These are phyloP conservation scores for Chrysopogon serrulatus DNA, from an alignment of 176 grass and related monocot species.

Conservation along the genomic window DNA sequence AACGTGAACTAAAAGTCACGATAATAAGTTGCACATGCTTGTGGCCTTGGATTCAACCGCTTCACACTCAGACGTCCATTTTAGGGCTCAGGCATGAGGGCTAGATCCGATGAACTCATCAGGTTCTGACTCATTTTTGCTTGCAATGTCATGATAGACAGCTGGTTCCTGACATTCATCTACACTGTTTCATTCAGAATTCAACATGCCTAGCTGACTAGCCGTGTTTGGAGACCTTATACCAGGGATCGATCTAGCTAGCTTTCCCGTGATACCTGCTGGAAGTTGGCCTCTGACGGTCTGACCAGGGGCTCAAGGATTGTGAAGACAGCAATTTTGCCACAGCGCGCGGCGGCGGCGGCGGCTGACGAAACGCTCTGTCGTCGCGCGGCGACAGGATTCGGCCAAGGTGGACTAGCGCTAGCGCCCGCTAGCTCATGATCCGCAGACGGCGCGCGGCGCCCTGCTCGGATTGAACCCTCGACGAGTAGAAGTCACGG, in stretches of 20 bases:
- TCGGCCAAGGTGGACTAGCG: background rate
- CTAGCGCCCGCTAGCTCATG: background rate
- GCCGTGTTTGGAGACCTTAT: background rate
- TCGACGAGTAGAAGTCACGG: background rate
- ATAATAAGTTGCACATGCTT: slow-evolving; percentile 1
- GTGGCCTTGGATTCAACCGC: background rate
- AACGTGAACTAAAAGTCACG: background rate
- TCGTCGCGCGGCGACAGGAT: background rate
- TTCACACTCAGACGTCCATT: background rate
- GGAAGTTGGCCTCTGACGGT: background rate
- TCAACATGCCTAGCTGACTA: background rate
- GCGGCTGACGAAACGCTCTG: background rate
- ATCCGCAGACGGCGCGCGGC: background rate
- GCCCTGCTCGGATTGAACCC: background rate
- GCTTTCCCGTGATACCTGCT: background rate
- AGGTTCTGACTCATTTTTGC: background rate
- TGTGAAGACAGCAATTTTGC: background rate
- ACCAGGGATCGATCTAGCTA: background rate
- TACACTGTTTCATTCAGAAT: background rate
- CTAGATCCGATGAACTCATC: background rate
- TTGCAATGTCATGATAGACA: background rate
- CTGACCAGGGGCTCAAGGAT: background rate
- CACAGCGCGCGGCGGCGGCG: background rate
- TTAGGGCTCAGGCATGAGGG: background rate
- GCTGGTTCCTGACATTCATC: background rate